Conservation (phyloP, 768 basidiomycete genomes). For the Agaricus blazei region DNA sequence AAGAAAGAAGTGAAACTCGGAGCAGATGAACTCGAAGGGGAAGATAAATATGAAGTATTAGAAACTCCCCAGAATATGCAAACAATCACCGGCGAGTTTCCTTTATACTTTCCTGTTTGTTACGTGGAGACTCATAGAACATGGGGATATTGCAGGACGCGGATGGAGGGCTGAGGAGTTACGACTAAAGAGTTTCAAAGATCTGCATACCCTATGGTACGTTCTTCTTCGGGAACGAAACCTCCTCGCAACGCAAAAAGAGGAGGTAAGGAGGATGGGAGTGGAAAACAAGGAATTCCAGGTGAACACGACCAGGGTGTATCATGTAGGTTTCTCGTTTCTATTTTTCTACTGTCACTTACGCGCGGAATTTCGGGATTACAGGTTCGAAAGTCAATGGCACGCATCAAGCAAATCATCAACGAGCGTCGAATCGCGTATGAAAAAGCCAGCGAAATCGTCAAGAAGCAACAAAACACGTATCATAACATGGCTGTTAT, state of each 20-base stretch:
- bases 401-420: slow-evolving; percentile 89
- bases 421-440: slow-evolving; percentile 88
- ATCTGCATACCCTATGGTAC: slow-evolving; percentile 95
- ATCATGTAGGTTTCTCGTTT: slow-evolving; percentile 32
- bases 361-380: slow-evolving; percentile 1
- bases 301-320: slow-evolving; percentile 31
- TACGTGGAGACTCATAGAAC: background rate
- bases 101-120: background rate
- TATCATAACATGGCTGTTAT: slow-evolving; percentile 15
- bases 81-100: slow-evolving; percentile 22
- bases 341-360: background rate
- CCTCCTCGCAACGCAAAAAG: slow-evolving; percentile 80
- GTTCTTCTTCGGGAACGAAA: slow-evolving; percentile 85
- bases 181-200: slow-evolving; percentile 85
- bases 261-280: slow-evolving; percentile 67
- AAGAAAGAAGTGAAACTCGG: slow-evolving; percentile 34
- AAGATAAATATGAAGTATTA: slow-evolving; percentile 46
- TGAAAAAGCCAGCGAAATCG: slow-evolving; percentile 55
- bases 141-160: slow-evolving; percentile 51
- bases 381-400: slow-evolving; percentile 92
- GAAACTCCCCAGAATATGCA: slow-evolving; percentile 29
- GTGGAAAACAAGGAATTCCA: slow-evolving; percentile 26
- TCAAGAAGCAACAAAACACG: slow-evolving; percentile 26
- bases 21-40: slow-evolving; percentile 30
- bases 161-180: slow-evolving; percentile 86